A percentile compares a stretch with the other conserved stretches of the same genome.
These are phyloP conservation scores for Blastocladiella britannica DNA, from an alignment of 192 early-diverging fungal genomes.

Conservation along the genomic window DNA sequence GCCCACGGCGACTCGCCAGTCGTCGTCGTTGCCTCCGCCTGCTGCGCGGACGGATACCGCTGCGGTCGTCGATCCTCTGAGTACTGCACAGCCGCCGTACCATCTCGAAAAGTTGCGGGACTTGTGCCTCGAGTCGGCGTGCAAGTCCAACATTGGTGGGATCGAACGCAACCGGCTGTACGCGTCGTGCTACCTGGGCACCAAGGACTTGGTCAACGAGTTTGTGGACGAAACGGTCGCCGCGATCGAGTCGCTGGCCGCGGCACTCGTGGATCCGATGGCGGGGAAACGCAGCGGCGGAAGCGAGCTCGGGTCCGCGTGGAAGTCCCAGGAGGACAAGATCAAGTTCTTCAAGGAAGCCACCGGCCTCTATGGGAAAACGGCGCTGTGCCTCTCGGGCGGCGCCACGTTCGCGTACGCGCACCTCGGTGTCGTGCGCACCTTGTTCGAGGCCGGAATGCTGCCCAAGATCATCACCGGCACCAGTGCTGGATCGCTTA, in stretches of 20 bases:
- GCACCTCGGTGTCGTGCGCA: conserved; percentile 47
- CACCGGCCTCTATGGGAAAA: conserved; percentile 44
- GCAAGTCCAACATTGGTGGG: conserved; percentile 56
- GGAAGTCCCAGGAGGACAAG: conserved; percentile 31
- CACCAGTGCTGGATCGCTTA: conserved; percentile 38
- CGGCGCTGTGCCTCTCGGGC: conserved; percentile 58
- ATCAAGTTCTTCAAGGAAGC: conserved; percentile 35
- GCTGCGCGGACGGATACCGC: conserved; percentile 1
- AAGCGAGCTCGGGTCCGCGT: no score
- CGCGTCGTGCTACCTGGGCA: conserved; percentile 47
- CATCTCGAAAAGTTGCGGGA: conserved; percentile 19
- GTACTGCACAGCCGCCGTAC: background rate
- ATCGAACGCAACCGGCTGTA: conserved; percentile 55
- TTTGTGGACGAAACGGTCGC: conserved; percentile 31
- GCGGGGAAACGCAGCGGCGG: no score
- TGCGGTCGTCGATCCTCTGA: background rate
- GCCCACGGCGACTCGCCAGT: background rate
- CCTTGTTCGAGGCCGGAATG: conserved; percentile 41
- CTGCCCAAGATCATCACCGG: conserved; percentile 61
- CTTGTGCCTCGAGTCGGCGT: conserved; percentile 29
- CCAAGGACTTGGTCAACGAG: conserved; percentile 44
- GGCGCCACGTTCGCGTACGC: conserved; percentile 52
- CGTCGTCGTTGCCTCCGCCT: conserved; percentile 1
- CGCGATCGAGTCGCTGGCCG: conserved; percentile 25
- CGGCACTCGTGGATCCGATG: conserved; percentile 10